Conservation (phyloP, 495 filamentous ascomycete species). For the Apiosordaria backusii region DNA sequence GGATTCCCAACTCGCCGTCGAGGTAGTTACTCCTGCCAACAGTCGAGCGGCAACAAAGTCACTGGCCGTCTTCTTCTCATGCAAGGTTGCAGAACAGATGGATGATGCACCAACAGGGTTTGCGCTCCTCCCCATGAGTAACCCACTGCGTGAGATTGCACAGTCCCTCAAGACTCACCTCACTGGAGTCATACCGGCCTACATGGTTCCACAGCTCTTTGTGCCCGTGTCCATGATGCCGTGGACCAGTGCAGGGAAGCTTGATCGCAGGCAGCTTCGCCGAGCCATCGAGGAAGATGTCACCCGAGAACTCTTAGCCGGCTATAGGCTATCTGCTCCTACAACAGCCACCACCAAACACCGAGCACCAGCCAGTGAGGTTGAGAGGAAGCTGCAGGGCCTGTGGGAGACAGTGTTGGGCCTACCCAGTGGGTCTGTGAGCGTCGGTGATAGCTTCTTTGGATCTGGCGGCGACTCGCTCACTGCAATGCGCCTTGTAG, state of each 20-base stretch:
- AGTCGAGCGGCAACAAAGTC: slow-evolving; percentile 15
- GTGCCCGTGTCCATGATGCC: slow-evolving; percentile 53
- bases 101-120: slow-evolving; percentile 3
- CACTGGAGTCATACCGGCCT: slow-evolving; percentile 28
- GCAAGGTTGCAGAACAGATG: not conserved
- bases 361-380: slow-evolving; percentile 19
- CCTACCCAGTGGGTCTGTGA: slow-evolving; percentile 34
- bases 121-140: slow-evolving; percentile 17
- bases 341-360: not conserved
- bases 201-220: slow-evolving; percentile 58
- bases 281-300: slow-evolving; percentile 12
- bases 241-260: slow-evolving; percentile 49
- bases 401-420: slow-evolving; percentile 48
- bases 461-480: slow-evolving; percentile 50
- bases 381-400: slow-evolving; percentile 38
- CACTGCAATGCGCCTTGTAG: slow-evolving; percentile 46
- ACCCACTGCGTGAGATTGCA: slow-evolving; percentile 7
- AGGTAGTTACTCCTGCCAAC: slow-evolving; percentile 29
- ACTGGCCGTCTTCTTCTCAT: slow-evolving; percentile 21
- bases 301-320: slow-evolving; percentile 9
- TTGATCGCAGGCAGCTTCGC: slow-evolving; percentile 49
- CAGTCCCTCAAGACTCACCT: slow-evolving; percentile 25
- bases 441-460: slow-evolving; percentile 44
- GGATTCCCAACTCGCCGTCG: slow-evolving; percentile 24
- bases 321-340: slow-evolving; percentile 14